phyloP scores from a whole-genome alignment of 768 basidiomycete genomes.

The Rhodotorula babjevae region DNA sequence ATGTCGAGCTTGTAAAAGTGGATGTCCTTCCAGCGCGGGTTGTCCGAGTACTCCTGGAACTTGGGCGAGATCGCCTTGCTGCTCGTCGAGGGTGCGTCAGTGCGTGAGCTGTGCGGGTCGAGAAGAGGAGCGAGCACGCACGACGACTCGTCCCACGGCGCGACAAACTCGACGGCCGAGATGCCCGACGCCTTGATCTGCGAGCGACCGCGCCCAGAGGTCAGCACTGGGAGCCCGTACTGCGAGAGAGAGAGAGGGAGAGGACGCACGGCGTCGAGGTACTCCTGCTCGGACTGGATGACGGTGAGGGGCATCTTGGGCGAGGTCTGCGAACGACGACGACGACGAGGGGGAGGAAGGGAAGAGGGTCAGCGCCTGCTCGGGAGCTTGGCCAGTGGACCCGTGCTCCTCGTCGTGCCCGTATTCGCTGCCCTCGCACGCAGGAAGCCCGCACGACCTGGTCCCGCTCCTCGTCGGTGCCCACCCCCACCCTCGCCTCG shows the following conservation, averaged over 20 bases:
- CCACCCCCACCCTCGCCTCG: too few species aligned
- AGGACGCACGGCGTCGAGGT: conserved; percentile 21
- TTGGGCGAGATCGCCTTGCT: conserved; percentile 35
- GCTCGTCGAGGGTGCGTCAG: background rate
- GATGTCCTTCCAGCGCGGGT: conserved; percentile 7
- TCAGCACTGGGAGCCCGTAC: too few species aligned
- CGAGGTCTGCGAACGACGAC: background rate
- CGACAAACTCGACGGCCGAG: conserved; percentile 26
- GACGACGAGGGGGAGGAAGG: too few species aligned
- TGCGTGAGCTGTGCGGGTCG: too few species aligned
- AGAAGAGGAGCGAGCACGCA: conserved; percentile 6
- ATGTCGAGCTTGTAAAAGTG: conserved; percentile 37
- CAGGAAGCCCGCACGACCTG: too few species aligned
- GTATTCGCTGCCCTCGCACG: too few species aligned
- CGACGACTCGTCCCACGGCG: conserved; percentile 36
- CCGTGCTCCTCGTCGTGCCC: too few species aligned
- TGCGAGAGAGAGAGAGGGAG: background rate
- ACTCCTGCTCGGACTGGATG: conserved; percentile 22
- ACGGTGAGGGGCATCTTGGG: conserved; percentile 28
- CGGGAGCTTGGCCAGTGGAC: too few species aligned
- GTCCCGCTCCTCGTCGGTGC: too few species aligned
- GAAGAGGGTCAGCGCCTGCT: background rate
- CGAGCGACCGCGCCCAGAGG: too few species aligned
- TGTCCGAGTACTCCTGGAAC: conserved; percentile 14
- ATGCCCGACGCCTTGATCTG: conserved; percentile 17